Evolutionary conservation across 2,329 filamentous ascomycete genomes (phyloP).

Genomic region (Ceratocystiopsis sp.): DNA sequence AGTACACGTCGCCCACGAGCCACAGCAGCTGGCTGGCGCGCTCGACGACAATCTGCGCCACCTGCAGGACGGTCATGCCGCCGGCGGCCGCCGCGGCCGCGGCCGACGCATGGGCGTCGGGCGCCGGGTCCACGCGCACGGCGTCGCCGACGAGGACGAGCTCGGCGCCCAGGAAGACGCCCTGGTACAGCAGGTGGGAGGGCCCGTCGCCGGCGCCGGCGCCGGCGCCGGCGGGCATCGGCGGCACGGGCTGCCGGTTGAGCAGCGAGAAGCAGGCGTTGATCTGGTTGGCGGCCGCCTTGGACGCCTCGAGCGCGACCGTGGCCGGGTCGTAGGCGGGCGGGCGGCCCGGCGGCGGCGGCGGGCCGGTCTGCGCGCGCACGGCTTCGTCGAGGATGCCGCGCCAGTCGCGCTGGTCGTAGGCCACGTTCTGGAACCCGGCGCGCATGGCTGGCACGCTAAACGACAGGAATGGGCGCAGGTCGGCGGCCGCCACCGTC

Average conservation of each 20-base stretch:
- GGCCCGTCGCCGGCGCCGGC: too few relatives aligned
- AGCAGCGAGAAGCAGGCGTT: constrained; percentile 19
- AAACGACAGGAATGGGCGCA: constrained; percentile 22
- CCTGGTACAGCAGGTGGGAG: constrained; percentile 1
- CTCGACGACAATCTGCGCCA: constrained; percentile 14
- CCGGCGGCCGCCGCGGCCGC: constrained; percentile 45
- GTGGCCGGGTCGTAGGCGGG: constrained; percentile 2
- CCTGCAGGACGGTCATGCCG: too few relatives aligned
- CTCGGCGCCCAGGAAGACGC: constrained; percentile 21
- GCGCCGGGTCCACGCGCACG: constrained; percentile 14
- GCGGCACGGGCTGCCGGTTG: constrained; percentile 11
- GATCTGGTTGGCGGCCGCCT: constrained; percentile 19
- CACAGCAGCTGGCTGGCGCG: constrained; percentile 13
- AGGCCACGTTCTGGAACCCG: constrained; percentile 12
- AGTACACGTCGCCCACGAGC: constrained; percentile 16
- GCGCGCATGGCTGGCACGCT: constrained; percentile 16
- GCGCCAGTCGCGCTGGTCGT: constrained; percentile 16
- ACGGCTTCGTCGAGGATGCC: constrained; percentile 9
- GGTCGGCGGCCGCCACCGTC: constrained; percentile 11
- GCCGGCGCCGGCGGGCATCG: constrained; percentile 11
- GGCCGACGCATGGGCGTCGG: constrained; percentile 38
- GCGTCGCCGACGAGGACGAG: constrained; percentile 18
- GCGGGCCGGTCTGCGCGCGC: constrained; percentile 7
- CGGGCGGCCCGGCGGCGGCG: background rate
- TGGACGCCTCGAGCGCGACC: constrained; percentile 20